phyloP scores from a whole-genome alignment of 495 filamentous ascomycete species.

The Cetradonia linearis region DNA sequence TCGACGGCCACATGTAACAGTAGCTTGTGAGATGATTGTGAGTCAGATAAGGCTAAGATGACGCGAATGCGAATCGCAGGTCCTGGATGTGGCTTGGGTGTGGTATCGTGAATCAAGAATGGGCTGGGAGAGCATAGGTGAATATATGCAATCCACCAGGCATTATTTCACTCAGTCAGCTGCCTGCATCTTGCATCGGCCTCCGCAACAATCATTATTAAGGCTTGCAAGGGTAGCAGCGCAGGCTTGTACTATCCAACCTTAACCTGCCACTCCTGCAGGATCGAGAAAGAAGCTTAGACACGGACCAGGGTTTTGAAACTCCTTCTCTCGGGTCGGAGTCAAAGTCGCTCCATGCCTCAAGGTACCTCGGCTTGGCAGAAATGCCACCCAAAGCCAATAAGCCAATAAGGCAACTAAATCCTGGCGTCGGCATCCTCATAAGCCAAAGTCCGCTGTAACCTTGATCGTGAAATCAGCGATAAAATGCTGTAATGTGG shows the following conservation, averaged over 20 bases:
- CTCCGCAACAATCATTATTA: not conserved
- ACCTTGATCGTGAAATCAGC: not conserved
- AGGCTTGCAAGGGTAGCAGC: constrained; percentile 2
- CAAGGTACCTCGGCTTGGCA: not conserved
- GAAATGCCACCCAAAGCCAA: not conserved
- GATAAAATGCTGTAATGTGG: not conserved
- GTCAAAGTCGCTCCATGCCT: not conserved
- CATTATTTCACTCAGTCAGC: constrained; percentile 6
- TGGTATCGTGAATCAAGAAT: not conserved
- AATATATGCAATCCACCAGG: constrained; percentile 4
- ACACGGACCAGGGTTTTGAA: not conserved
- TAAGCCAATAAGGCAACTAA: too few relatives aligned
- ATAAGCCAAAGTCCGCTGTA: not conserved
- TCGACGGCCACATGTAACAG: not conserved
- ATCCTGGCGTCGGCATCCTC: too few relatives aligned
- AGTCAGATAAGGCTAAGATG: not conserved
- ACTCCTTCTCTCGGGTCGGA: not conserved
- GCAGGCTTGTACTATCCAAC: constrained; percentile 4
- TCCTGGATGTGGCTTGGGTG: not conserved
- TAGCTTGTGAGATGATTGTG: not conserved
- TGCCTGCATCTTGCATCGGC: not conserved
- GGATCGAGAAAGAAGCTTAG: not conserved
- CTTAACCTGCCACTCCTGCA: not conserved
- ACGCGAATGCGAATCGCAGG: not conserved
- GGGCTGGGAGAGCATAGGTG: not conserved